Percentiles rank a stretch among this genome's conserved stretches.
These are phyloP conservation scores for Xerocomus spinulosus DNA, from an alignment of 768 basidiomycete species.

Conservation along the genomic window DNA sequence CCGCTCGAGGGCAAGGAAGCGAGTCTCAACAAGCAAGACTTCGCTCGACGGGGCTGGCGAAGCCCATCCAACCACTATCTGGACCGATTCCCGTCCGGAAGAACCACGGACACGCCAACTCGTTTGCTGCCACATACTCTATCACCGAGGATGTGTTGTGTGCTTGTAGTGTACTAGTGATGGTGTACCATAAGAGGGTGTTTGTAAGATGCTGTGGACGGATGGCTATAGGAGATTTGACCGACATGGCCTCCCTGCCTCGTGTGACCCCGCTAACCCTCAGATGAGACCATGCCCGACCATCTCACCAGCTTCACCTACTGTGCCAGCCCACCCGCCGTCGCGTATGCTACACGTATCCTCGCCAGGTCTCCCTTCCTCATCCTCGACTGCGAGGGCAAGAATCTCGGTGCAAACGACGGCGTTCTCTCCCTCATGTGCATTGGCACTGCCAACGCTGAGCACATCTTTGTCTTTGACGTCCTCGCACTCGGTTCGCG, in stretches of 20 bases:
- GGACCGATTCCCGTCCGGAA: too few relatives aligned
- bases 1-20: too few relatives aligned
- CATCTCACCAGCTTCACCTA: constrained; percentile 17
- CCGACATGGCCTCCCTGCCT: constrained; percentile 1
- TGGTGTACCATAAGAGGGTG: neutral
- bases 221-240: neutral
- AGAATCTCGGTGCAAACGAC: constrained; percentile 27
- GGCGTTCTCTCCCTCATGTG: constrained; percentile 36
- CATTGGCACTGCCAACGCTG: constrained; percentile 30
- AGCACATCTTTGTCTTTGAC: constrained; percentile 36
- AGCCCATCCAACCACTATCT: too few relatives aligned
- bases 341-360: constrained; percentile 17
- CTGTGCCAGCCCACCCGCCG: constrained; percentile 10
- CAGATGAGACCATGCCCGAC: constrained; percentile 17
- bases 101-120: too few relatives aligned
- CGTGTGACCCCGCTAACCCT: constrained; percentile 14
- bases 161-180: too few relatives aligned
- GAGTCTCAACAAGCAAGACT: too few relatives aligned
- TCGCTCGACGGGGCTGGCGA: too few relatives aligned
- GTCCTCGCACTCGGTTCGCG: constrained; percentile 25
- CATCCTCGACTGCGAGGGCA: constrained; percentile 40
- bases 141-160: too few relatives aligned
- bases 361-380: constrained; percentile 24
- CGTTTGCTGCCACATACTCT: too few relatives aligned
- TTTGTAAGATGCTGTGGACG: neutral